Evolutionary conservation across 139 green algal genomes (phyloP).

Genomic region (Chlamydomonas sp.): DNA sequence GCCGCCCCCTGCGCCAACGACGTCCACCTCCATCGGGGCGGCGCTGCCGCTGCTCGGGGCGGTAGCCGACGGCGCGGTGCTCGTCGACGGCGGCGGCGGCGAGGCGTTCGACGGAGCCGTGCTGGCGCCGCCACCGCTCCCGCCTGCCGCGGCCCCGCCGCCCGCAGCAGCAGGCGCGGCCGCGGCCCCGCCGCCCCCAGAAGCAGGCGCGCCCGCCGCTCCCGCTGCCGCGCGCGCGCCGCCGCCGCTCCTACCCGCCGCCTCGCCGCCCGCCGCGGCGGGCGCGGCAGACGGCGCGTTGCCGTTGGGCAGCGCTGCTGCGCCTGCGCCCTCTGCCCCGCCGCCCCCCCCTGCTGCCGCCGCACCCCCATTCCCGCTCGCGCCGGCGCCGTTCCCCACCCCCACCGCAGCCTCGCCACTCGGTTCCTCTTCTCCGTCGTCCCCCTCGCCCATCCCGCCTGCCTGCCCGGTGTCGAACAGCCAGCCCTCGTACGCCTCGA

Average conservation of each 20-base stretch:
- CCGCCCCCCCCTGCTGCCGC: background rate
- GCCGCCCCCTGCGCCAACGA: too few species aligned
- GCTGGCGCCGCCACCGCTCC: too few species aligned
- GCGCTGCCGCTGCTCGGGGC: too few species aligned
- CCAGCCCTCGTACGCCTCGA: conserved; percentile 29
- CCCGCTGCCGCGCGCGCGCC: background rate
- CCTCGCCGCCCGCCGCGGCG: conserved; percentile 1
- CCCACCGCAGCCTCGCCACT: background rate
- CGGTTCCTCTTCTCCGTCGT: background rate
- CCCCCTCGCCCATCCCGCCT: background rate
- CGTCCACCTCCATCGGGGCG: too few species aligned
- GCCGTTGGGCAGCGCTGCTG: background rate
- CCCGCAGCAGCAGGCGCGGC: background rate
- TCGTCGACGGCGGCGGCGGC: too few species aligned
- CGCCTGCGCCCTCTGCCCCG: background rate
- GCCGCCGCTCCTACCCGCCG: background rate
- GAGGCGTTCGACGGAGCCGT: too few species aligned
- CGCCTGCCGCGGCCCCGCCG: conserved; percentile 5
- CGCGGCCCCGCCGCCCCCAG: background rate
- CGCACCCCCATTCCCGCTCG: background rate
- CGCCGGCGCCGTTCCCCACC: conserved; percentile 6
- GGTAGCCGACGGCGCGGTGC: too few species aligned
- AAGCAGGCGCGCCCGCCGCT: background rate
- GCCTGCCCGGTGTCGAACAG: too few species aligned
- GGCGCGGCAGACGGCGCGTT: conserved; percentile 11